Evolutionary conservation across 2,329 filamentous ascomycete genomes (phyloP), one percentile per base, ranked within the genome.

Genomic region (Sporothrix brunneoviolacea): DNA sequence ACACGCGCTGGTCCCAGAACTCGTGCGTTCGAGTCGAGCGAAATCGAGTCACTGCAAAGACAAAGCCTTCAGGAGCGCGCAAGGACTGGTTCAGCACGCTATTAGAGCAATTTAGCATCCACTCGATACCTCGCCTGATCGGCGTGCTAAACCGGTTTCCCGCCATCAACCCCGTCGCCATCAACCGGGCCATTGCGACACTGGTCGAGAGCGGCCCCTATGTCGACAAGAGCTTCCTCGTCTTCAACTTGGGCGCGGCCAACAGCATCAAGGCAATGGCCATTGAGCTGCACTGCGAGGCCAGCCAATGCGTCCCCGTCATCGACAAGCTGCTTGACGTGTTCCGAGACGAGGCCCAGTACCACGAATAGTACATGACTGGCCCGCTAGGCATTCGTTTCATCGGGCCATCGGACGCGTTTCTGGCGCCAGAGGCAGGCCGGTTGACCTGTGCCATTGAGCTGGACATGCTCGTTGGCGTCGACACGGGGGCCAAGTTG

Each of bases 381-480:
- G 60, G 60, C 0, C 60, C 60, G 4, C 43, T 62, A 5, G 59
- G 60, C 0, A 56, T 62, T 18, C 56, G 60, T 2, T 61, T 62
- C 39, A 50, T 53, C 5, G 52, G 36, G 2, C 32, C 56, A 1
- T 56, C 57, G 2, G 51, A 60, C 13, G 59, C 59, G 4, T 59
- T 60, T 9, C 39, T 62, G 32, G 60, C 60, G 4, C 60, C 59
- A 0, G 43, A 61, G 43, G 51, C 56, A 0, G 56, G 59, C 5
- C 47, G 58, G n/a, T 32, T 60, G 50, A 61, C 60, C 2, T 58
- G 56, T 21, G 55, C 60, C 16, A 57, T 58, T 18, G 60, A 62
- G 50, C 46, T 60, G 13, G 54, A 55, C 28, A 60, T 61, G 54
- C 52, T 62, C 2, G 56, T 55, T 3, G 59, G 58, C 0, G 53